A percentile compares a stretch with the other conserved stretches of the same genome.
Conservation (phyloP, 148 eudicot species). For the Drosera capensis region DNA sequence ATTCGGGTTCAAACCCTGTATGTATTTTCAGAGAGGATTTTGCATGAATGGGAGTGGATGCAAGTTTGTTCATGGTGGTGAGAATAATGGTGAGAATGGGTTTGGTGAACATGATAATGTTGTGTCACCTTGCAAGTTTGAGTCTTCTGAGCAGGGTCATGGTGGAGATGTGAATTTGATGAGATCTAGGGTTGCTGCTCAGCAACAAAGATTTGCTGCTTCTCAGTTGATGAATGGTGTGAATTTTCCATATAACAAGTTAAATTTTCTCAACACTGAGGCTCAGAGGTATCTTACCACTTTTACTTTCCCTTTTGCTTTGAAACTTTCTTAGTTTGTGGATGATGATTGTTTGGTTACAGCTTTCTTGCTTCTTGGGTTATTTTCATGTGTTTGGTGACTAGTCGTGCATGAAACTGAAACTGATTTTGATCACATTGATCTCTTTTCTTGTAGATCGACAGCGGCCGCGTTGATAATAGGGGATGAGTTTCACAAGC, state of each 20-base stretch:
- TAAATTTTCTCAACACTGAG: slow-evolving; percentile 35
- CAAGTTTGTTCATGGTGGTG: slow-evolving; percentile 48
- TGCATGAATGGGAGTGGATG: slow-evolving; percentile 61
- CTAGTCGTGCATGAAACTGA: neutral
- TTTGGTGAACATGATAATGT: slow-evolving; percentile 9
- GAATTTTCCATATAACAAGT: slow-evolving; percentile 30
- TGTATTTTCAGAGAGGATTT: slow-evolving; percentile 50
- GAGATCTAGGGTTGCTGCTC: slow-evolving; percentile 48
- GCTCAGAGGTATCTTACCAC: slow-evolving; percentile 57
- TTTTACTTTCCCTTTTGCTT: no score
- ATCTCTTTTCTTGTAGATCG: slow-evolving; percentile 38
- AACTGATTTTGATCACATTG: slow-evolving; percentile 9
- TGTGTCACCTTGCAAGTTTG: slow-evolving; percentile 36
- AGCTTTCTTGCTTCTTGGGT: no score
- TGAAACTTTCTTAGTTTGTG: no score
- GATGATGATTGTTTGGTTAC: no score
- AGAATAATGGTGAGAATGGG: slow-evolving; percentile 8
- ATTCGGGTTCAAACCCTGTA: slow-evolving; percentile 55
- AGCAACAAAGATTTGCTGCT: slow-evolving; percentile 43
- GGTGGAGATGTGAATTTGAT: slow-evolving; percentile 38
- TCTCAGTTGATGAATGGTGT: slow-evolving; percentile 44
- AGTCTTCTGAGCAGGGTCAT: slow-evolving; percentile 33
- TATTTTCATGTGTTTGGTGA: no score
- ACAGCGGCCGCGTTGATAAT: slow-evolving; percentile 61
- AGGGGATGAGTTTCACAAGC: slow-evolving; percentile 52